A percentile compares a stretch with the other conserved stretches of the same genome.
Evolutionary conservation across 2,329 filamentous ascomycete genomes (phyloP).

Genomic region (Colletotrichum sp.): DNA sequence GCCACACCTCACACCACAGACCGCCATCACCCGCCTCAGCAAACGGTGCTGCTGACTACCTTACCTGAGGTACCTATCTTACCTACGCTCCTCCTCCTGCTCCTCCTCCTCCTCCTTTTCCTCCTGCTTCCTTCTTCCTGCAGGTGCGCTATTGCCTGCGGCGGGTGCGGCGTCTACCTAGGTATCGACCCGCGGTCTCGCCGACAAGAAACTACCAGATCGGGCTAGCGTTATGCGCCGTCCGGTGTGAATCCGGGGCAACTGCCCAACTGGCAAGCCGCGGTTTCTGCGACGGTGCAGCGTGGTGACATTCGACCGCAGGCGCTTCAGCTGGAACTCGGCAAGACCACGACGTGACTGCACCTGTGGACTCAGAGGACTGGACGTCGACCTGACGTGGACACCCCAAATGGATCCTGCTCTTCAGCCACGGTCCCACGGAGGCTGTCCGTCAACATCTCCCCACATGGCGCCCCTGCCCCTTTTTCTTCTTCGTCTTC

Average conservation of each 20-base stretch:
- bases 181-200: neutral
- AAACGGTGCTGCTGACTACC: neutral
- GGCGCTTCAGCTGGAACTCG: neutral
- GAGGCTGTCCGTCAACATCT: neutral
- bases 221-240: neutral
- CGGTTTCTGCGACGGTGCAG: neutral
- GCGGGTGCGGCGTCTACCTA: neutral
- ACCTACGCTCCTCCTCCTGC: too few species aligned
- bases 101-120: neutral
- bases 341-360: neutral
- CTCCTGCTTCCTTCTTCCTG: neutral
- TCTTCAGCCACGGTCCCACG: neutral
- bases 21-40: neutral
- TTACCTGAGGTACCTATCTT: neutral
- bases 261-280: neutral
- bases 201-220: neutral
- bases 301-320: neutral
- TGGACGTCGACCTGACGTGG: neutral
- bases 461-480: slow-evolving; percentile 2
- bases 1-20: neutral
- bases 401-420: neutral
- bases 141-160: neutral
- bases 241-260: neutral
- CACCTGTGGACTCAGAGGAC: neutral
- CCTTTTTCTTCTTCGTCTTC: neutral